Percentiles rank a stretch among this genome's conserved stretches.
These are phyloP conservation scores for Nemania sp. DNA, from an alignment of 2,329 filamentous ascomycete species.

Conservation along the genomic window DNA sequence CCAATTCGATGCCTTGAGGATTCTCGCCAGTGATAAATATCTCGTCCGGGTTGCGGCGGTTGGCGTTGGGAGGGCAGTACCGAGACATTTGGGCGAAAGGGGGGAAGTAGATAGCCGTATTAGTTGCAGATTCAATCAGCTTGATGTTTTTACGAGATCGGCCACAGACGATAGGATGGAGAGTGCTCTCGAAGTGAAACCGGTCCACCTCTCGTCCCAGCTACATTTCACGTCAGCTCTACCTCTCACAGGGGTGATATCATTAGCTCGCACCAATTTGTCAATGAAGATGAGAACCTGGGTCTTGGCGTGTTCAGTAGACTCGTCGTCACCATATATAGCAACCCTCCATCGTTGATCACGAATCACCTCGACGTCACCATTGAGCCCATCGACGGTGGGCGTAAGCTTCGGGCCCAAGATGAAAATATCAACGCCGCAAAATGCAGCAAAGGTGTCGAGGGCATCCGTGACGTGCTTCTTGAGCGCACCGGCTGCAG, in stretches of 20 bases:
- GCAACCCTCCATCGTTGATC: slow-evolving; percentile 91
- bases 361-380: slow-evolving; percentile 79
- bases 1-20: slow-evolving; percentile 80
- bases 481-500: slow-evolving; percentile 68
- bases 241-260: background rate
- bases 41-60: slow-evolving; percentile 81
- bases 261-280: slow-evolving; percentile 68
- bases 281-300: slow-evolving; percentile 97
- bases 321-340: slow-evolving; percentile 94
- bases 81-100: slow-evolving; percentile 91
- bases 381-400: slow-evolving; percentile 74
- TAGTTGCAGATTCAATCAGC: slow-evolving; percentile 91
- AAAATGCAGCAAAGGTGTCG: slow-evolving; percentile 83
- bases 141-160: slow-evolving; percentile 97
- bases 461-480: slow-evolving; percentile 80
- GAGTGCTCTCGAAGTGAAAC: slow-evolving; percentile 49
- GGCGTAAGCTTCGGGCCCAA: slow-evolving; percentile 86
- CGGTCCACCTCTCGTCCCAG: slow-evolving; percentile 40
- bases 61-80: slow-evolving; percentile 82
- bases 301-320: slow-evolving; percentile 95
- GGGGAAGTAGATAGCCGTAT: slow-evolving; percentile 97
- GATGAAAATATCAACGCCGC: slow-evolving; percentile 95
- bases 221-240: slow-evolving; percentile 34
- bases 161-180: slow-evolving; percentile 91
- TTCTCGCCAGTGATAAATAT: slow-evolving; percentile 95